phyloP scores from a whole-genome alignment of 306 rosid species.

The Mimosa pudica region DNA sequence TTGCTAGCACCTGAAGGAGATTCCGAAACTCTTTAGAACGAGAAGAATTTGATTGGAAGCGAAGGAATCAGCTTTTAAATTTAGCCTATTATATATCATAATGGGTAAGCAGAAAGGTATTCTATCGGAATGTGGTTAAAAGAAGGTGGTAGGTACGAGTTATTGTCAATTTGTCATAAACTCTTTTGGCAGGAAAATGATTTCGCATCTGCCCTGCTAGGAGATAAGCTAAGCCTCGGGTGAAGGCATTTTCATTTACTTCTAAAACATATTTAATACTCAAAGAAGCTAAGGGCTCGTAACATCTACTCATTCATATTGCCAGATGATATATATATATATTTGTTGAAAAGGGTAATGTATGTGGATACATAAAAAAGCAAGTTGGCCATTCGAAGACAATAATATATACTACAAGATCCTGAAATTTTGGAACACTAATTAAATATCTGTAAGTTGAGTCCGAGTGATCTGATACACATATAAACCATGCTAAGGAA shows the following conservation, averaged over 20 bases:
- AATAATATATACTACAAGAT: conserved; percentile 26
- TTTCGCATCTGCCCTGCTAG: conserved; percentile 34
- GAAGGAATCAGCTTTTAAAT: conserved; percentile 34
- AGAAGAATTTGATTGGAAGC: conserved; percentile 50
- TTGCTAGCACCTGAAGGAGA: conserved; percentile 35
- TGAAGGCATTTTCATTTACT: conserved; percentile 41
- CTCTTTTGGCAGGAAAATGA: conserved; percentile 31
- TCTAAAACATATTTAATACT: no score
- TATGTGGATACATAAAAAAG: background rate
- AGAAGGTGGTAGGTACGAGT: conserved; percentile 54
- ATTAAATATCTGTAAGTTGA: background rate
- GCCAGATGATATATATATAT: background rate
- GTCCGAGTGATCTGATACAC: background rate
- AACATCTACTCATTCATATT: background rate
- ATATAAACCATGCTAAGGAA: background rate
- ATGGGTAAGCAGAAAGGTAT: conserved; percentile 38
- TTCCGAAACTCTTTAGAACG: conserved; percentile 47
- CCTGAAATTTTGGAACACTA: conserved; percentile 41
- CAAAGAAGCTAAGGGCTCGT: background rate
- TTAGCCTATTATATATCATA: background rate
- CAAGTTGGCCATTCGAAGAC: conserved; percentile 24
- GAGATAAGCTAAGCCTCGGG: conserved; percentile 36
- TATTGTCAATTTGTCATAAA: conserved; percentile 39
- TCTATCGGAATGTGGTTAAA: conserved; percentile 40
- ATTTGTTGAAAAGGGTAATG: no score